A percentile compares a stretch with the other conserved stretches of the same genome.
phyloP scores from a whole-genome alignment of 2,329 filamentous ascomycete genomes.

The Colletotrichum caudatum region DNA sequence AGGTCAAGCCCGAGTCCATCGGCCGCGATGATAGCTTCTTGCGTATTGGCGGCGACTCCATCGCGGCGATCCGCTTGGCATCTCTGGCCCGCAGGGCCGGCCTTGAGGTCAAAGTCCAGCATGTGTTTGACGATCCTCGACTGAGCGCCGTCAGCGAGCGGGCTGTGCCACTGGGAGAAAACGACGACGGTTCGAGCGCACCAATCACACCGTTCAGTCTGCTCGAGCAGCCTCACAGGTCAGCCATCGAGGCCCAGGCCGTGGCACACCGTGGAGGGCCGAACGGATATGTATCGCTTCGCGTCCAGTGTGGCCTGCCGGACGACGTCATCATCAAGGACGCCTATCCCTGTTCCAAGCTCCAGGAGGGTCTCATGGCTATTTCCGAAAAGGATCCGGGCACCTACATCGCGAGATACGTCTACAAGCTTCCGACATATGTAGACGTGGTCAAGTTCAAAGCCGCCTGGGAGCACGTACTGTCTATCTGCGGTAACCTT shows the following conservation, averaged over 20 bases:
- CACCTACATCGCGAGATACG: slow-evolving; percentile 35
- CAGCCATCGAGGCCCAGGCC: not conserved
- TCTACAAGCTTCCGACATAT: slow-evolving; percentile 17
- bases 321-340: slow-evolving; percentile 21
- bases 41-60: slow-evolving; percentile 48
- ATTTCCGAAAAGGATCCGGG: slow-evolving; percentile 42
- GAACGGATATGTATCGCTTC: slow-evolving; percentile 1
- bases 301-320: not conserved
- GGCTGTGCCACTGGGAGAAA: not conserved
- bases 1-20: slow-evolving; percentile 23
- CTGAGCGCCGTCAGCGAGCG: slow-evolving; percentile 10
- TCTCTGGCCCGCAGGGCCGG: slow-evolving; percentile 15
- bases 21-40: slow-evolving; percentile 46
- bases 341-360: slow-evolving; percentile 32
- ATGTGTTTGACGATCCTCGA: slow-evolving; percentile 25
- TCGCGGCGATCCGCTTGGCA: slow-evolving; percentile 28
- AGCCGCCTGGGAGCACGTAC: slow-evolving; percentile 45
- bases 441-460: slow-evolving; percentile 43
- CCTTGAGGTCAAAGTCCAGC: slow-evolving; percentile 17
- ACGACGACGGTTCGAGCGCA: not conserved
- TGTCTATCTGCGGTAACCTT: slow-evolving; percentile 17
- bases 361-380: slow-evolving; percentile 47
- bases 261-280: not conserved
- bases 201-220: not conserved
- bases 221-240: slow-evolving; percentile 2